Percentiles rank a stretch among this genome's conserved stretches.
These are phyloP conservation scores for Gossypium davidsonii DNA, from an alignment of 441 rosid species.

Conservation along the genomic window DNA sequence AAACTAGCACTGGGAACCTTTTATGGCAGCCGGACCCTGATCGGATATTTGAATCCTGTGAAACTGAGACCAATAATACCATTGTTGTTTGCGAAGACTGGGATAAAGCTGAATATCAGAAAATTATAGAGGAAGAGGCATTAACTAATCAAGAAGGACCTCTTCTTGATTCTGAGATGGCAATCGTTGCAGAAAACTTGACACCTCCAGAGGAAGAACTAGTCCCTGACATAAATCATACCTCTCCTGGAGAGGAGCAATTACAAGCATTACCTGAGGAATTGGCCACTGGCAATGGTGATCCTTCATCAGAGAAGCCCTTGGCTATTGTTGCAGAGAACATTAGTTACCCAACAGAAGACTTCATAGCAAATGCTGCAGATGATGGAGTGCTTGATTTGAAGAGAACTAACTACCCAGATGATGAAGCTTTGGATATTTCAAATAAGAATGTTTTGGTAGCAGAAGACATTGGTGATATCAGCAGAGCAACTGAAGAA, in stretches of 20 bases:
- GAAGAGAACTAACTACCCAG: constrained; percentile 7
- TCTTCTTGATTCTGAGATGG: constrained; percentile 16
- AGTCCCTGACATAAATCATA: constrained; percentile 7
- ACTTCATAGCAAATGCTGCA: constrained; percentile 16
- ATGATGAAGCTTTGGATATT: constrained; percentile 19
- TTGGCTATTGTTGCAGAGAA: constrained; percentile 32
- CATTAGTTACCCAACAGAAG: constrained; percentile 24
- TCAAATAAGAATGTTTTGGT: constrained; percentile 1
- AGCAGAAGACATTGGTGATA: constrained; percentile 13
- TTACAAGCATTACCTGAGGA: constrained; percentile 12
- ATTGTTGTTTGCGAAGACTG: constrained; percentile 63
- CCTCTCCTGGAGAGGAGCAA: constrained; percentile 8
- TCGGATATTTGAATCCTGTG: constrained; percentile 52
- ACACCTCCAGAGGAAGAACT: constrained; percentile 20
- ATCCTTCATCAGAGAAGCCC: constrained; percentile 23
- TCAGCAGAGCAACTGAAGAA: constrained; percentile 18
- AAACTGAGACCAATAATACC: constrained; percentile 32
- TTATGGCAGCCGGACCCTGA: constrained; percentile 82
- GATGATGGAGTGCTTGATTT: constrained; percentile 17
- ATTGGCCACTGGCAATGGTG: neutral
- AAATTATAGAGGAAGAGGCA: constrained; percentile 47
- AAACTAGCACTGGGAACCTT: constrained; percentile 32
- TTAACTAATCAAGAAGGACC: constrained; percentile 20
- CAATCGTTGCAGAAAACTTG: constrained; percentile 23
- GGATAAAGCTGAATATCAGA: constrained; percentile 53